Conservation (phyloP, 2,329 filamentous ascomycete genomes). For the Fusarium abutilonis region DNA sequence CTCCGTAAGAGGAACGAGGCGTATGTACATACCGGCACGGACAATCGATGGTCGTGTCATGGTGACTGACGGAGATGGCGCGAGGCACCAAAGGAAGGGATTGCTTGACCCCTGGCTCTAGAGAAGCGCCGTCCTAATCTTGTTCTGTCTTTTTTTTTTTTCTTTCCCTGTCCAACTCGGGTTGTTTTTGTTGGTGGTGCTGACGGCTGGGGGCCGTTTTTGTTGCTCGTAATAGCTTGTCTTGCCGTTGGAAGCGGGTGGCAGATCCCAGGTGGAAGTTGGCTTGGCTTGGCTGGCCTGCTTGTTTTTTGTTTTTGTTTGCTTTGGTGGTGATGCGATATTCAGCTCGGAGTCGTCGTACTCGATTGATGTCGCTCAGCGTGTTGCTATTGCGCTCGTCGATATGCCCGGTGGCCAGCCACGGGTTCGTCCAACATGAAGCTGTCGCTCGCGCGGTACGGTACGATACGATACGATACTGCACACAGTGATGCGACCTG, state of each 20-base stretch:
- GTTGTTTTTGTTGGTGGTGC: slow-evolving; percentile 13
- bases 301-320: slow-evolving; percentile 1
- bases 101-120: slow-evolving; percentile 33
- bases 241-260: slow-evolving; percentile 10
- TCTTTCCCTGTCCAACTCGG: neutral
- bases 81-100: slow-evolving; percentile 31
- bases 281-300: slow-evolving; percentile 13
- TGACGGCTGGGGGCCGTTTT: slow-evolving; percentile 28
- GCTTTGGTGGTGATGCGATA: slow-evolving; percentile 11
- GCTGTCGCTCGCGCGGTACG: slow-evolving; percentile 11
- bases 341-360: slow-evolving; percentile 17
- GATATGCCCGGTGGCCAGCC: slow-evolving; percentile 39
- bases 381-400: slow-evolving; percentile 13
- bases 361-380: slow-evolving; percentile 19
- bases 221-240: slow-evolving; percentile 4
- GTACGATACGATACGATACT: neutral
- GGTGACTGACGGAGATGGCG: slow-evolving; percentile 44
- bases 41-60: slow-evolving; percentile 70
- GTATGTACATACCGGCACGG: slow-evolving; percentile 65
- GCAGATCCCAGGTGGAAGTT: slow-evolving; percentile 24
- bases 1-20: slow-evolving; percentile 1
- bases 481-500: neutral
- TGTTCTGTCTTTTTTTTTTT: slow-evolving; percentile 3
- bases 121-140: slow-evolving; percentile 24
- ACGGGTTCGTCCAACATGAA: slow-evolving; percentile 38